Evolutionary conservation across 176 grass and related monocot genomes (phyloP).

Genomic region (Bromus sterilis): DNA sequence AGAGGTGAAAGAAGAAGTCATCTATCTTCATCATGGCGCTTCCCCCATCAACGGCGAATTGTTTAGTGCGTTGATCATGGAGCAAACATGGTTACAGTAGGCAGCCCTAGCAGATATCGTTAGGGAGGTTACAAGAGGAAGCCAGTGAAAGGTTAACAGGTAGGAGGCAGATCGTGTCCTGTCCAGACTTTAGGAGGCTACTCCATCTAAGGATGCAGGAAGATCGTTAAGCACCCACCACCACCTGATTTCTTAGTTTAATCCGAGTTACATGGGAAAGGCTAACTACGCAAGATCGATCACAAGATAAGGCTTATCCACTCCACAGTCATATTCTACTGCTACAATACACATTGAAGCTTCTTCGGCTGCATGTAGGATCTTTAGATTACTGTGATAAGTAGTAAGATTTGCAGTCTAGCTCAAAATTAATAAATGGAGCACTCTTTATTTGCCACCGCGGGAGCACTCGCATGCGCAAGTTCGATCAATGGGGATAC

Average conservation of each 20-base stretch:
- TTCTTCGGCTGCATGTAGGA: neutral
- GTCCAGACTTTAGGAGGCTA: conserved; percentile 51
- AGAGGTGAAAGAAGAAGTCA: neutral
- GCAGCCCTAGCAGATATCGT: conserved; percentile 5
- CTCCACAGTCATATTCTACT: conserved; percentile 16
- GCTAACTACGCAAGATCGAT: neutral
- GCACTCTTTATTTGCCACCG: conserved; percentile 10
- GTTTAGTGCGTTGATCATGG: conserved; percentile 26
- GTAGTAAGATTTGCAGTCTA: neutral
- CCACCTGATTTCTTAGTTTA: conserved; percentile 30
- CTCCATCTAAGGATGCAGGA: conserved; percentile 50
- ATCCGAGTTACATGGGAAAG: conserved; percentile 11
- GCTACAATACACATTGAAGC: neutral
- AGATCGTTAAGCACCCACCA: conserved; percentile 2
- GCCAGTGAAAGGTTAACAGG: neutral
- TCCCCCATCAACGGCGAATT: neutral
- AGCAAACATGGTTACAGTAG: conserved; percentile 3
- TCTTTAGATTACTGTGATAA: neutral
- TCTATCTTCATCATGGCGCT: neutral
- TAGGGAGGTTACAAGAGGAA: conserved; percentile 13
- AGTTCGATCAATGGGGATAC: conserved; percentile 31
- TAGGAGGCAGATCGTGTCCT: conserved; percentile 30
- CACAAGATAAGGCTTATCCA: neutral
- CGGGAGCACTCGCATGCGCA: neutral
- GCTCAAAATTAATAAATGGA: neutral